Evolutionary conservation across 2,329 filamentous ascomycete genomes (phyloP), one percentile per base, ranked within the genome.

Genomic region (Colletotrichum higginsianum): DNA sequence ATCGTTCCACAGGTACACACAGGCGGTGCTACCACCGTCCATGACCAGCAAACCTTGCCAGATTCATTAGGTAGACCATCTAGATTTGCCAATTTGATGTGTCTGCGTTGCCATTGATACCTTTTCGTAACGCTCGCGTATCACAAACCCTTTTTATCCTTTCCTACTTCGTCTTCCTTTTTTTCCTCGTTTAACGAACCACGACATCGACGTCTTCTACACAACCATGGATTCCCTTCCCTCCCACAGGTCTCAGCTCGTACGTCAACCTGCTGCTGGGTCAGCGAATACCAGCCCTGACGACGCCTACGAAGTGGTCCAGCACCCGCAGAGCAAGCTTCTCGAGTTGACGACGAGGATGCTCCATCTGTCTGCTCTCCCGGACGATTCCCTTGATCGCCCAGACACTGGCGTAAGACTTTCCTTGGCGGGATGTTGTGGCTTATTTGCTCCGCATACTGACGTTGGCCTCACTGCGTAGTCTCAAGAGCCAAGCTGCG

Each of bases 291-390:
- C 35, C 12, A 65, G 52, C 7, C 42, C 53, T n/a, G n/a, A 47
- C n/a, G 62, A 65, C n/a, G 52, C 57, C 42, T 57, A 11, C 26
- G 49, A 55, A 11, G 53, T 42, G 26, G 21, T 65, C 16, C 62
- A 66, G 12, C 12, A 53, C 35, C 46, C 64, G 0, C 64, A 46
- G 5, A 66, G 52, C 15, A 66, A 61, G 35, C 64, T 66, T 52
- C 23, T 66, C 30, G 64, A 66, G 11, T 52, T 46, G 21, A 56
- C 64, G 2, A 66, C 30, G 1, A 66, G 35, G 21, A 4, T 66
- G 2, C 21, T 61, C 7, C 64, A 66, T 15, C 21, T 66, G 7
- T 21, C 35, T 12, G 52, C 64, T 13, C 16, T 49, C 3, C 44
- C 58, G 1, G 58, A 61, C 4, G 58, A 46, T 11, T 61, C 35